A percentile compares a stretch with the other conserved stretches of the same genome.
Conservation (phyloP, 2,329 filamentous ascomycete genomes). For the Xylariaceae sp. region DNA sequence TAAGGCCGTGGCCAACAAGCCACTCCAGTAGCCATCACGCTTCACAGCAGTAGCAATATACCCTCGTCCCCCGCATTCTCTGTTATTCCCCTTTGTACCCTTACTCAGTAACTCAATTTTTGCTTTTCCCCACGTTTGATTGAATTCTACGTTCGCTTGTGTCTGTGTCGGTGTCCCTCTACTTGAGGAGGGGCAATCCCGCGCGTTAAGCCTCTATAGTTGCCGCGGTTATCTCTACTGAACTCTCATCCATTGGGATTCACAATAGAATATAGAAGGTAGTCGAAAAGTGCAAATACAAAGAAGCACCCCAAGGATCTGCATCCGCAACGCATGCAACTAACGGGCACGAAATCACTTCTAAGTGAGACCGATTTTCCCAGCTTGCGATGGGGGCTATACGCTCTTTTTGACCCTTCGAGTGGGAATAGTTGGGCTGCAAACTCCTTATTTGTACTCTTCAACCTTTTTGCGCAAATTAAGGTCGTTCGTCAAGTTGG, state of each 20-base stretch:
- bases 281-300: slow-evolving; percentile 22
- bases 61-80: neutral
- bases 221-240: slow-evolving; percentile 8
- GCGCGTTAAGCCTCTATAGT: slow-evolving; percentile 2
- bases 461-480: neutral
- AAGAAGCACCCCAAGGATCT: slow-evolving; percentile 14
- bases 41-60: neutral
- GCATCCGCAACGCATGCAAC: slow-evolving; percentile 8
- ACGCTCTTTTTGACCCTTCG: slow-evolving; percentile 4
- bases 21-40: neutral
- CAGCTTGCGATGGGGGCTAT: slow-evolving; percentile 3
- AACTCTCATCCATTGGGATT: slow-evolving; percentile 19
- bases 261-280: slow-evolving; percentile 26
- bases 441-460: slow-evolving; percentile 1
- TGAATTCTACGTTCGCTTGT: slow-evolving; percentile 9
- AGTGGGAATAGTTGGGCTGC: neutral
- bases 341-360: slow-evolving; percentile 1
- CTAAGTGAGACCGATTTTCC: slow-evolving; percentile 6
- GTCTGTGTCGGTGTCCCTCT: slow-evolving; percentile 1
- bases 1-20: neutral
- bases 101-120: neutral
- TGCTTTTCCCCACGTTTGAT: neutral
- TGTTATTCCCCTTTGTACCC: neutral
- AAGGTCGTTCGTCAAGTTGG: neutral
- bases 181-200: neutral